Evolutionary conservation across 306 rosid species (phyloP), one percentile per base, ranked within the genome.

Genomic region (Castanospermum australe): DNA sequence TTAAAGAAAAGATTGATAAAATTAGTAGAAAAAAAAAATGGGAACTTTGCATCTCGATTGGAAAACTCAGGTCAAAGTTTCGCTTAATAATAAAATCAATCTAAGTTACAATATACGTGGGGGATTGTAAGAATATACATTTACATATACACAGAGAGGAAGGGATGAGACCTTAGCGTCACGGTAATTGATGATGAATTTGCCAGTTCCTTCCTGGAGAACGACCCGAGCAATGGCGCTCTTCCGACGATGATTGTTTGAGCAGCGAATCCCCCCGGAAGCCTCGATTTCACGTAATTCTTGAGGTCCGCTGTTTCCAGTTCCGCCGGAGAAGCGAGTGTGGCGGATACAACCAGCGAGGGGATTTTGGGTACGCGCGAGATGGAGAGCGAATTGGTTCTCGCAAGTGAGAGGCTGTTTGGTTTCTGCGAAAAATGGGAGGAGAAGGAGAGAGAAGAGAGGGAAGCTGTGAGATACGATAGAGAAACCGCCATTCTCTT

Each of bases 211-310:
- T 88, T 93, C 99, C 56, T 86, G 90, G 30, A 91, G 90, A 63
- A 95, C 99, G 80, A 92, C 99, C 36, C 99, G 92, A 69, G 98
- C 98, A 69, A 88, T 80, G 57, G 97, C 97, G 64, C 83, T 50
- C 69, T 94, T 94, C 17, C 99, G 84, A 32, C 99, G 97, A 91
- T 57, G 70, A 88, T 78, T 0, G 96, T 86, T 57, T 95, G 99
- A 33, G 97, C 98, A 0, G 99, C 99, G 65, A 95, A 95, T 0
- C 99, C 99, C 25, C 98, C 99, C 0, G 96, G 99, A 59, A 95
- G 99, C 55, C 98, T 87, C 22, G 94, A 87, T 32, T 95, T 95
- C 13, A 95, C 99, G 80, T 51, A 87, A 10, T 55, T 90, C 62
- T 24, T 77, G 10, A 95, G 90, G 89, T 95, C 91, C 0, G 2